Base-by-base conservation (phyloP, 148 eudicot species). In the Mesembryanthemum crystallinum region DNA sequence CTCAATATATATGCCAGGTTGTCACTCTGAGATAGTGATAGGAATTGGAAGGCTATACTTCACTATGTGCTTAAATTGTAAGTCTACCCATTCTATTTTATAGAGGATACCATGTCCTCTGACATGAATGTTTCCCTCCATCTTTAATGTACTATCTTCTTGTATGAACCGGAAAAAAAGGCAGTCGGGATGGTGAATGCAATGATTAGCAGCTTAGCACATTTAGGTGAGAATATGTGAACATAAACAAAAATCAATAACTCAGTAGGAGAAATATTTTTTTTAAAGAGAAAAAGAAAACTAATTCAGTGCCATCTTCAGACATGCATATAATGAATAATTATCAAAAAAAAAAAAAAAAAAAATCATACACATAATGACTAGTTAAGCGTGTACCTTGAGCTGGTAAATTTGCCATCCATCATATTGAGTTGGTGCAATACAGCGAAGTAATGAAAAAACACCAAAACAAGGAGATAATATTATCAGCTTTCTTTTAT, bases 331-430 rank as follows among this genome's bases (percentile, higher is more conserved):
- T 8, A 18, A 35, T 35, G 39, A 35, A 2, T 35, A 39, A 65
- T 21, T 33, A 64, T 21, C 23, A 3, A 13, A 4, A 14, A 18
- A 62, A 13, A 60, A 29, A 27, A 28, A 2, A 15, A 29, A 32
- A 15, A 11, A 33, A 64, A 49, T n/a, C 54, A 13, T 12, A 43
- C 8, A 54, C 20, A 54, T 57, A 7, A n/a, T 57, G 61, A 5
- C n/a, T 15, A 29, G 42, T 61, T 74, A 45, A 23, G 70, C 27
- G 69, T 43, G 84, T 89, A 93, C 98, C 98, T 87, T 89, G 89
- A 68, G 86, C 97, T 89, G 92, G 61, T 52, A 77, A 42, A 73
- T 77, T 76, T 68, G 73, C 60, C 81, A 73, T 24, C 69, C 52
- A 73, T 74, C 62, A 80, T 43, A 76, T 52, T 12, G 28, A 54